Evolutionary conservation across 257 asterid species (phyloP).

Genomic region (Avicennia marina): DNA sequence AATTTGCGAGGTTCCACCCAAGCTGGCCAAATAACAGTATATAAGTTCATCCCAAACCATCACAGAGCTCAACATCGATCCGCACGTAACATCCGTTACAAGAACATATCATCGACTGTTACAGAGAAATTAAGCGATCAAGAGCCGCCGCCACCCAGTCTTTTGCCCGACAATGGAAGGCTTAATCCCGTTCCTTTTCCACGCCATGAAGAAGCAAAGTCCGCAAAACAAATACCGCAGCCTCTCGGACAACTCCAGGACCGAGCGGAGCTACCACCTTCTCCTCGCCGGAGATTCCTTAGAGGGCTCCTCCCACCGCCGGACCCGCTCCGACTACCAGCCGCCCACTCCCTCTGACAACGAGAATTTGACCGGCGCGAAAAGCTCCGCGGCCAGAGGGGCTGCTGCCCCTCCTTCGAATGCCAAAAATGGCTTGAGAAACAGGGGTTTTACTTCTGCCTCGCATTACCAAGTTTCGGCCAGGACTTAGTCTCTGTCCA

Average conservation of each 20-base stretch:
- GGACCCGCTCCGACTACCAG: slow-evolving; percentile 39
- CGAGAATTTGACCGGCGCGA: slow-evolving; percentile 3
- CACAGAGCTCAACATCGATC: background rate
- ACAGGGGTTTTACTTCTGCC: slow-evolving; percentile 21
- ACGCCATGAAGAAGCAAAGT: slow-evolving; percentile 50
- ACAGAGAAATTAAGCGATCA: background rate
- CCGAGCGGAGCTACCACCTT: slow-evolving; percentile 56
- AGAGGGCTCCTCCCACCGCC: slow-evolving; percentile 45
- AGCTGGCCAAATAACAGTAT: slow-evolving; percentile 1
- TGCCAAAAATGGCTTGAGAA: slow-evolving; percentile 23
- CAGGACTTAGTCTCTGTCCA: background rate
- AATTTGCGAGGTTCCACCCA: background rate
- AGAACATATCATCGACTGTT: background rate
- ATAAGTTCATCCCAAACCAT: background rate
- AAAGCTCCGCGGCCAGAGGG: slow-evolving; percentile 18
- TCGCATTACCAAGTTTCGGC: slow-evolving; percentile 13
- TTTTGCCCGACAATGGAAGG: slow-evolving; percentile 72
- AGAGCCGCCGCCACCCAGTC: background rate
- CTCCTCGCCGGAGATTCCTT: slow-evolving; percentile 33
- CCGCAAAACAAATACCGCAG: slow-evolving; percentile 40
- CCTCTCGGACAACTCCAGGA: slow-evolving; percentile 48
- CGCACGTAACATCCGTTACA: background rate
- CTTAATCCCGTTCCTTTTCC: slow-evolving; percentile 54
- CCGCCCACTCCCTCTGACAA: slow-evolving; percentile 14
- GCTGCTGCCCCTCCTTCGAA: slow-evolving; percentile 17